These are phyloP conservation scores for Gossypium davidsonii DNA, from an alignment of 441 rosid genomes.

Conservation along the genomic window DNA sequence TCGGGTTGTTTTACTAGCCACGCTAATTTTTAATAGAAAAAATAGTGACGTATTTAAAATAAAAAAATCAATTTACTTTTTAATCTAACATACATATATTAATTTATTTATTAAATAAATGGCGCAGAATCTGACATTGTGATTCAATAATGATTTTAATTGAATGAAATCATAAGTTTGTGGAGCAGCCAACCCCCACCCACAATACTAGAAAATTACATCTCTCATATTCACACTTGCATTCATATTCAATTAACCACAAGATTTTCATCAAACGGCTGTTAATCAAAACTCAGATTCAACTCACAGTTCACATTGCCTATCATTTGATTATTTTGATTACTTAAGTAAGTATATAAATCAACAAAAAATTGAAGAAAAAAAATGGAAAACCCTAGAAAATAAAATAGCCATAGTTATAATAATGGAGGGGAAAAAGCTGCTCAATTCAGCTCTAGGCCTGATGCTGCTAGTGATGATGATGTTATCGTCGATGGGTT, in stretches of 20 bases:
- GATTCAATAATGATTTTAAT: constrained; percentile 21
- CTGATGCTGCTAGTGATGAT: constrained; percentile 5
- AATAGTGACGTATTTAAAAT: fast-evolving
- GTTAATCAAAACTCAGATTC: not conserved
- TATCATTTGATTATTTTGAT: not conserved
- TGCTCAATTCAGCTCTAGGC: constrained; percentile 12
- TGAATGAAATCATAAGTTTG: not conserved
- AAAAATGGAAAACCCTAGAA: not conserved
- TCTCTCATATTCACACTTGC: not conserved
- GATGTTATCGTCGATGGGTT: constrained; percentile 6
- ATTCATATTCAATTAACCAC: not conserved
- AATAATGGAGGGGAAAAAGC: constrained; percentile 18
- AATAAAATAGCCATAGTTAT: not conserved
- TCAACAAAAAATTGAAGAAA: not conserved
- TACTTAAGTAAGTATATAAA: not conserved
- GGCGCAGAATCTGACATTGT: not conserved
- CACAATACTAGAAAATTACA: not conserved
- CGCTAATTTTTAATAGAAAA: too few species aligned
- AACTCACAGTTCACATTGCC: not conserved
- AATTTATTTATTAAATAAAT: too few species aligned
- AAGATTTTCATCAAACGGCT: not conserved
- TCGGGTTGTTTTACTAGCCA: fast-evolving
- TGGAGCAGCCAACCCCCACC: not conserved
- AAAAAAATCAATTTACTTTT: too few species aligned
- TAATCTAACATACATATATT: not conserved